Evolutionary conservation across 352 stramenopile species (phyloP), one percentile per base, ranked within the genome.

Genomic region (Thalassiosira mediterranea): DNA sequence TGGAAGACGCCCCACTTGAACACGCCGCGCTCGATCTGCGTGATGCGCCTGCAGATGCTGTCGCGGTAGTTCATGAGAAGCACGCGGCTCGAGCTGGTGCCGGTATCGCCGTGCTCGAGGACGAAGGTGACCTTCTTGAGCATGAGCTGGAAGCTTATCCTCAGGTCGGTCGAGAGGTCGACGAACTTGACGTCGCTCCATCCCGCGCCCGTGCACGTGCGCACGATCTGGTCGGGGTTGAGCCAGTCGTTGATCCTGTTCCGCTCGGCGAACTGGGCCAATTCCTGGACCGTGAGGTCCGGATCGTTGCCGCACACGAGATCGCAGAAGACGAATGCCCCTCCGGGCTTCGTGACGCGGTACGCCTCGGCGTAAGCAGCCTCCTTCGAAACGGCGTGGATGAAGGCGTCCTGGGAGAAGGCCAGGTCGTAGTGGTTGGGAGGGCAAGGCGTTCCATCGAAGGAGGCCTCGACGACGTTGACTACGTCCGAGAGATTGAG

Each of bases 1-100:
- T 77, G 64, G 53, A 88, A 76, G 11, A 88, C 64, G 57, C 80
- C 75, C 80, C 80, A 88, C 37, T 81, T 78, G 63, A 88, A 84
- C 32, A 86, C 63, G 31, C 80, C 80, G 44, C 72, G 71, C 57
- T 88, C 80, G 29, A 81, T 77, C 60, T 86, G 75, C 8, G 54
- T 72, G 37, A 88, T 81, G 19, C 76, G 76, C 17, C 47, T 54
- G 17, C 63, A 72, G 48, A 88, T 72, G 25, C 61, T 77, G 17
- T 70, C 29, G 29, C 67, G 42, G 28, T 88, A 77, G 26, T 63
- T 84, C 62, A 72, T 61, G 17, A 88, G 59, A 10, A 85, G 49
- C 0, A 71, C 69, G 25, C 62, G 48, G 46, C 70, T 57, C 3
- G 68, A 32, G 26, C 73, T 74, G 0, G 34, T 42, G 38, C 68